Evolutionary conservation across 2,329 filamentous ascomycete genomes (phyloP).

Genomic region (Cladophialophora psammophila): DNA sequence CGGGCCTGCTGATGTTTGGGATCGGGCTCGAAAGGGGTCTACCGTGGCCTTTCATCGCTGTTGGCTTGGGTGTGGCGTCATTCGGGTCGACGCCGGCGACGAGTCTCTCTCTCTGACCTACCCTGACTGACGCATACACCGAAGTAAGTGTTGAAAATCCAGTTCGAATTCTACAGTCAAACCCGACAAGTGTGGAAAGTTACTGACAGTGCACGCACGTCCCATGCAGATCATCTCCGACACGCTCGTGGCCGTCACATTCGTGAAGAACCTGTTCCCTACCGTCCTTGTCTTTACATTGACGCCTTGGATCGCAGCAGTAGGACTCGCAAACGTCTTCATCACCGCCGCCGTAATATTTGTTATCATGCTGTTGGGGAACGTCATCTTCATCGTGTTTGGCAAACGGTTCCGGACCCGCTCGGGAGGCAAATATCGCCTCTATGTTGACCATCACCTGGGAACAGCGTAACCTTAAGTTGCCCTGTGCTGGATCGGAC

Average conservation of each 20-base stretch:
- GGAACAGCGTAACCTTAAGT: background rate
- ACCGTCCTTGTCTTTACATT: slow-evolving; percentile 56
- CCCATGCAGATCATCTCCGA: slow-evolving; percentile 54
- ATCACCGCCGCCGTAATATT: slow-evolving; percentile 49
- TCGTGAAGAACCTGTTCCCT: slow-evolving; percentile 53
- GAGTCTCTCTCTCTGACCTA: slow-evolving; percentile 42
- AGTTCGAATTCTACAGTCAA: no score
- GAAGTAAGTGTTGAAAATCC: slow-evolving; percentile 37
- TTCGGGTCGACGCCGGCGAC: slow-evolving; percentile 33
- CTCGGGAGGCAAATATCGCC: slow-evolving; percentile 44
- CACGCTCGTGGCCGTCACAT: slow-evolving; percentile 53
- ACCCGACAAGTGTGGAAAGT: no score
- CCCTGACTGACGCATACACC: slow-evolving; percentile 42
- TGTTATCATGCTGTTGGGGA: slow-evolving; percentile 43
- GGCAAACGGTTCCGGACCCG: slow-evolving; percentile 46
- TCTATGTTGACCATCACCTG: background rate
- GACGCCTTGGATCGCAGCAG: slow-evolving; percentile 48
- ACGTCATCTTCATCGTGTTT: slow-evolving; percentile 43
- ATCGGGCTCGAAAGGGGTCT: slow-evolving; percentile 41
- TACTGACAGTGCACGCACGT: background rate
- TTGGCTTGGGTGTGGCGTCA: slow-evolving; percentile 38
- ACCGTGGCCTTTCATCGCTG: slow-evolving; percentile 43
- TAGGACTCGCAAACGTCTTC: slow-evolving; percentile 52
- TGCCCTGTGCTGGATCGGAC: background rate
- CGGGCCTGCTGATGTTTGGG: slow-evolving; percentile 52